Evolutionary conservation across 73 alveolate species (phyloP), one percentile per base, ranked within the genome.

Genomic region (Stentor roeselii): DNA sequence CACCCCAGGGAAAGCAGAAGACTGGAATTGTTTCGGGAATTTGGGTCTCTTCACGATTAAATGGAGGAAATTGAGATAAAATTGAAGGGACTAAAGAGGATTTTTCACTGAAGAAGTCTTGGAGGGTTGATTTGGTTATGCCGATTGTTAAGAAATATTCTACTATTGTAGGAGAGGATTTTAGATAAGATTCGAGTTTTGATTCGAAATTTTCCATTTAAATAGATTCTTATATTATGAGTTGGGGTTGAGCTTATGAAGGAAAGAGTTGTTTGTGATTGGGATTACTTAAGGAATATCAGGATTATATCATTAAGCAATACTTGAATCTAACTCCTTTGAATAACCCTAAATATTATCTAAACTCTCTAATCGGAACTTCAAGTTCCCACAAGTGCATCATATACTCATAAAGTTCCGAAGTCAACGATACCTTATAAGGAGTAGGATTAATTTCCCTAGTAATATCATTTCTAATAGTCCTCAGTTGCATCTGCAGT

Each of bases 361-460:
- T n/a, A 34, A 67, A 67, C 37, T 67, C 80, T 30, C 21, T 36
- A 21, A 67, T 67, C 34, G 80, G 80, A 1, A 67, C 80, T 34
- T 67, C 80, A 14, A 21, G 21, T 27, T 67, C 37, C 84, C 84
- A 76, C 1, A 76, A 2, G n/a, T 76, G 31, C 84, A 27, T 15
- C 84, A 76, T 21, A 76, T 76, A 76, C 2, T 76, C 84, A 76
- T 76, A 76, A 76, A 76, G 84, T 27, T 39, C 39, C 30, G 36
- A 21, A 21, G 75, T 21, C 0, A 76, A 2, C 2, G 84, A 76
- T 21, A 82, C 59, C 60, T 82, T 82, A 60, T 82, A 67, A 35
- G 88, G 88, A 0, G 88, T 82, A 15, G 88, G 88, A 40, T 82
- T 82, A 14, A 58, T 30, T 3, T 37, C 39, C 27, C 88, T 59